These are phyloP conservation scores for Alternaria dauci DNA, from an alignment of 2,329 filamentous ascomycete genomes.

Conservation along the genomic window DNA sequence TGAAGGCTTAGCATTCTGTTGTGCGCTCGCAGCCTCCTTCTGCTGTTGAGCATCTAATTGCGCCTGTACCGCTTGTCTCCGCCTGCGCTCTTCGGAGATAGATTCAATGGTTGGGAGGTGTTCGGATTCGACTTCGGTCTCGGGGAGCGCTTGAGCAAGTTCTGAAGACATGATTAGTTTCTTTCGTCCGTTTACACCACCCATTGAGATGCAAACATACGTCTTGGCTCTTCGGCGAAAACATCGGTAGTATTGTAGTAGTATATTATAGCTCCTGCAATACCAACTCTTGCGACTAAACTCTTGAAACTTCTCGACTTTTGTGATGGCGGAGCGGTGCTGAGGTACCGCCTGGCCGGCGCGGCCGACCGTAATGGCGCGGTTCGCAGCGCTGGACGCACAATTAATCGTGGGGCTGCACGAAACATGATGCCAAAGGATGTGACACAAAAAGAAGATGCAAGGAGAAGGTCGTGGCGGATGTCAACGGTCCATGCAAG, in stretches of 20 bases:
- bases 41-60: constrained; percentile 40
- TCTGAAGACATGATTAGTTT: constrained; percentile 24
- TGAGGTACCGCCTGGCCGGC: constrained; percentile 61
- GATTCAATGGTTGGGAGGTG: constrained; percentile 56
- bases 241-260: constrained; percentile 91
- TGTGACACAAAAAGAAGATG: constrained; percentile 28
- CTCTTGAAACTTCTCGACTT: constrained; percentile 86
- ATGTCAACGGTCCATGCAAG: constrained; percentile 16
- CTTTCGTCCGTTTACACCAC: constrained; percentile 4
- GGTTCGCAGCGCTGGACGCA: constrained; percentile 45
- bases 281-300: constrained; percentile 73
- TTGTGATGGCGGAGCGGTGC: constrained; percentile 66
- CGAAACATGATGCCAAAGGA: constrained; percentile 60
- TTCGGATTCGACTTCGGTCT: constrained; percentile 54
- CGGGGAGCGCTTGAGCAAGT: constrained; percentile 44
- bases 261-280: constrained; percentile 81
- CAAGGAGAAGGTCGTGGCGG: constrained; percentile 29
- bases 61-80: constrained; percentile 42
- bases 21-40: constrained; percentile 26
- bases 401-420: constrained; percentile 57
- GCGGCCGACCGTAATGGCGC: constrained; percentile 49
- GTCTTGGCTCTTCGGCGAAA: constrained; percentile 82
- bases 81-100: constrained; percentile 53
- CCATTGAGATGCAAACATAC: constrained; percentile 60
- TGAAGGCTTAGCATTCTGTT: constrained; percentile 22